Percentiles rank a stretch among this genome's conserved stretches.
Conservation (phyloP, 768 basidiomycete genomes). For the Heimioporus sp. region DNA sequence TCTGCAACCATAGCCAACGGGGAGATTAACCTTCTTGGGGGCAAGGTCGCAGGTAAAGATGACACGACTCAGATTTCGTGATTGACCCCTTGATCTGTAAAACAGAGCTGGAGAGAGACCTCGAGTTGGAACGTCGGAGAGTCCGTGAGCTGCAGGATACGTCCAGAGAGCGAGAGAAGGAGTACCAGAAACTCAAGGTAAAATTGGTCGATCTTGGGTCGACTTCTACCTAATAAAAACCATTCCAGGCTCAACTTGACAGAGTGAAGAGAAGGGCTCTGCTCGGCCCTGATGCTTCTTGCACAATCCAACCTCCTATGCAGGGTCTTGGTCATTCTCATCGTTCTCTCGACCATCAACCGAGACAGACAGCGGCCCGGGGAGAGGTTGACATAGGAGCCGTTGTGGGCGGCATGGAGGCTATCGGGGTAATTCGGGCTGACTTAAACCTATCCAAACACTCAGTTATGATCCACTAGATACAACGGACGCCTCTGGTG, state of each 20-base stretch:
- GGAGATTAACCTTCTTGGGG: slow-evolving; percentile 67
- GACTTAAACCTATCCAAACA: neutral
- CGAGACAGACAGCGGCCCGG: slow-evolving; percentile 10
- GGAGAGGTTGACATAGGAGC: slow-evolving; percentile 46
- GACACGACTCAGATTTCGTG: neutral
- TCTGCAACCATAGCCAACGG: slow-evolving; percentile 56
- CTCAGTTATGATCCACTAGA: slow-evolving; percentile 35
- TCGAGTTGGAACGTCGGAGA: slow-evolving; percentile 77
- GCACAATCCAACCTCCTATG: slow-evolving; percentile 14
- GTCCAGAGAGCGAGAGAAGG: slow-evolving; percentile 76
- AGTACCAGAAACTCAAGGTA: slow-evolving; percentile 86
- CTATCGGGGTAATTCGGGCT: slow-evolving; percentile 45
- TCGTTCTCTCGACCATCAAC: slow-evolving; percentile 16
- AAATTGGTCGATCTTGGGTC: neutral
- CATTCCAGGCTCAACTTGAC: slow-evolving; percentile 64
- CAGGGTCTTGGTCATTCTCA: slow-evolving; percentile 16
- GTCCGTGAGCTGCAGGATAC: slow-evolving; percentile 71
- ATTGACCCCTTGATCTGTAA: slow-evolving; percentile 5
- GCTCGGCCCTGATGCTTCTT: slow-evolving; percentile 42
- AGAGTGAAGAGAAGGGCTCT: slow-evolving; percentile 81
- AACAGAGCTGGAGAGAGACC: slow-evolving; percentile 73
- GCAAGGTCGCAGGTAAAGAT: slow-evolving; percentile 59
- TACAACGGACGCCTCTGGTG: slow-evolving; percentile 67
- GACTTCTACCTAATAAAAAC: neutral
- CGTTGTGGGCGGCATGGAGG: slow-evolving; percentile 66